These are phyloP conservation scores for Nicotiana tabacum DNA, from an alignment of 257 asterid genomes.

Conservation along the genomic window DNA sequence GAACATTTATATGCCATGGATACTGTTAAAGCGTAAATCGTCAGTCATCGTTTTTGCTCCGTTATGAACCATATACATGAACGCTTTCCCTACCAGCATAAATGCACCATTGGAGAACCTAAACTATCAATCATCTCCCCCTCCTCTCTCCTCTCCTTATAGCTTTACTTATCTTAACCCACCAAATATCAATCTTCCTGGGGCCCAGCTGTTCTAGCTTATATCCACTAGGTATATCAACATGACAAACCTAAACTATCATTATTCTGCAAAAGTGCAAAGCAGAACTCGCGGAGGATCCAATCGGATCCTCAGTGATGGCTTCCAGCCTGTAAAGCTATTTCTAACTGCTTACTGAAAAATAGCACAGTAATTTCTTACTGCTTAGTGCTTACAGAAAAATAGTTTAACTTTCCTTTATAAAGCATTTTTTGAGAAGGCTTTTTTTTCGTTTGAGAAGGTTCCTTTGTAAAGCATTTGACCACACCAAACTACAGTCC, in stretches of 20 bases:
- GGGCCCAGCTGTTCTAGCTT: neutral
- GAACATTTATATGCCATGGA: neutral
- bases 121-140: neutral
- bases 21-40: neutral
- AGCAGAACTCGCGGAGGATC: neutral
- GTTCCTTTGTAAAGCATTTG: neutral
- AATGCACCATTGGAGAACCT: neutral
- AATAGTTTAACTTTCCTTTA: neutral
- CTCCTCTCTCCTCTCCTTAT: neutral
- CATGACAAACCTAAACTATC: neutral
- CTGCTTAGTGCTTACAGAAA: neutral
- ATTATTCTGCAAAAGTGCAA: neutral
- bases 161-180: neutral
- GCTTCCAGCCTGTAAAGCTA: neutral
- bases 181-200: neutral
- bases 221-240: neutral
- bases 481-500: neutral
- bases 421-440: neutral
- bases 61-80: neutral
- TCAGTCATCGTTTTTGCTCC: neutral
- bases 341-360: neutral
- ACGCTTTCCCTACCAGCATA: neutral
- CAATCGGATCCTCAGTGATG: neutral
- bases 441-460: too few relatives aligned
- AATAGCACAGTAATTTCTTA: neutral